Base-by-base conservation (phyloP, 257 asterid species). In the Gynochthodes officinalis region DNA sequence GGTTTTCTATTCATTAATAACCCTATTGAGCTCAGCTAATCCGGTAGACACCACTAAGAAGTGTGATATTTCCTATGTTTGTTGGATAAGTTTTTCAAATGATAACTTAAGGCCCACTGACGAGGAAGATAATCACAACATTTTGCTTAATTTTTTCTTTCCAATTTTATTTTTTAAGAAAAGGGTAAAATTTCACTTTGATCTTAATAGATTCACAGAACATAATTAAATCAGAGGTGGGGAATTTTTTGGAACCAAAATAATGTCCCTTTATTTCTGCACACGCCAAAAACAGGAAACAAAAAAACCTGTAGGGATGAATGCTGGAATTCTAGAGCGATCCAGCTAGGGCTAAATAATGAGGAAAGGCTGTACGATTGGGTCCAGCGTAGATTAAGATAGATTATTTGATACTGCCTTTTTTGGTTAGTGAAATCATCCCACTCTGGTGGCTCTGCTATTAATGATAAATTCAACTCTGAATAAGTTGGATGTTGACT, bases 401-500 rank as follows among this genome's bases (percentile, higher is more conserved):
- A 58, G 54, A 74, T 60, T 57, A 55, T 67, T 40, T 35, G 49
- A 7, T 18, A 58, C 27, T 50, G 48, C 50, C 39, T 52, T 64
- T 76, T 11, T 39, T 25, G 15, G 64, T n/a, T 3, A 15, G 50
- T 39, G 64, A 69, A 39, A 40, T 69, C 58, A 58, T 25, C 66
- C 52, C 67, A 69, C 73, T 76, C 40, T 25, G 14, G 67, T 50
- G 37, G 62, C 73, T 76, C 40, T 25, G 14, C 60, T 50, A 49
- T 54, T 40, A 69, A 60, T 57, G 70, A 67, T 48, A 69, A 35
- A 50, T 42, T 66, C 49, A 28, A 25, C 50, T 12, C 16, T 39
- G 40, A 61, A 52, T 48, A 49, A 53, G 59, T 69, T 66, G 79
- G 72, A 69, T 76, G 72, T 64, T 64, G 65, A 64, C 67, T 53